Evolutionary conservation across 768 basidiomycete genomes (phyloP), one percentile per base, ranked within the genome.

Genomic region (Boletellus ananiceps): DNA sequence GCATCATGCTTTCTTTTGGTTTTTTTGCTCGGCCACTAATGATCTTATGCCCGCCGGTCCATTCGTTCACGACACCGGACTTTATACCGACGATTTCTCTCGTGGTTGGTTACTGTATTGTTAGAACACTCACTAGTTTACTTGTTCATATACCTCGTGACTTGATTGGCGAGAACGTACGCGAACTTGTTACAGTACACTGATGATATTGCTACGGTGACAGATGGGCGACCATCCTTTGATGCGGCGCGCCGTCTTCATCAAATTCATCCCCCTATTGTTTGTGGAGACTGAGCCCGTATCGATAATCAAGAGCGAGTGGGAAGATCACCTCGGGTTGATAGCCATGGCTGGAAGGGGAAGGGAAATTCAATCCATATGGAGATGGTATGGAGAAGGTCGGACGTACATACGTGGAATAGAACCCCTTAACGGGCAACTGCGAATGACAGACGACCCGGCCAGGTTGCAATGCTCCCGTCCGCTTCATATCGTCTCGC

Each of bases 241-340:
- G 88, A 77, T 93, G 89, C 50, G 86, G 88, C 61, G 80, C 88
- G 29, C 88, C 89, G 49, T 86, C 90, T 70, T 84, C 87, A 67
- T 86, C 85, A 70, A 87, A 89, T 65, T 81, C 78, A 21, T 76
- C 75, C 54, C 84, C 85, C 83, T 89, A 66, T 19, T 7, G 0
- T 39, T 54, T 41, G 50, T 46, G 54, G 52, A 58, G 41, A 54
- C 47, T 64, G 62, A 60, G 54, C 44, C 47, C 50, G 49, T 32
- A 62, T 62, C 49, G 56, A 63, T 60, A 51, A 52, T 49, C 53
- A 47, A 19, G 52, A 23, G 27, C 27, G 47, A 49, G 41, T 42
- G 40, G 36, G 36, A 42, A 47, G 60, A 76, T 66, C 66, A 86
- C 88, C 77, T 86, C 77, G 37, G 78, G 68, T 56, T 70, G 65